Conservation (phyloP, 768 basidiomycete species). For the Suillus occidentalis region DNA sequence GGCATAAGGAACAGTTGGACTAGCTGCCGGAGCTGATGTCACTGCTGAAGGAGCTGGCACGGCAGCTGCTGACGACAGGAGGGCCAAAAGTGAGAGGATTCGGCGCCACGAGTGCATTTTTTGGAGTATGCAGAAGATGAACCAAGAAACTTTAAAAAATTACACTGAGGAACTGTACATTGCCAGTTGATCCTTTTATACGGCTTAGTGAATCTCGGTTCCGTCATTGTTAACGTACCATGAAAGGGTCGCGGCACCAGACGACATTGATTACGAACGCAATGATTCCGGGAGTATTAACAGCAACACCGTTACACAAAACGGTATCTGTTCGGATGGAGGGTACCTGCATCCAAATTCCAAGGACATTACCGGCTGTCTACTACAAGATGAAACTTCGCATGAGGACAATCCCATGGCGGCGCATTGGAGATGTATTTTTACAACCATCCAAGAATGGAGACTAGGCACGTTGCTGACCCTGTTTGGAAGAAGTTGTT, state of each 20-base stretch:
- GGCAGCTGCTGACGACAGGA: conserved; percentile 22
- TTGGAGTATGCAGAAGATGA: conserved; percentile 14
- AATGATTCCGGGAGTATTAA: background rate
- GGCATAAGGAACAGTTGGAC: conserved; percentile 46
- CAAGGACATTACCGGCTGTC: background rate
- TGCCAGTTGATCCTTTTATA: conserved; percentile 25
- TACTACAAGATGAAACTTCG: background rate
- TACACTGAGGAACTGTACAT: conserved; percentile 15
- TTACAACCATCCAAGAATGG: background rate
- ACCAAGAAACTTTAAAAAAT: conserved; percentile 15
- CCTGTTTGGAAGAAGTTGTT: background rate
- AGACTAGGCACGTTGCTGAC: background rate
- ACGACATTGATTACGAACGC: conserved; percentile 6
- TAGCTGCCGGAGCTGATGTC: conserved; percentile 30
- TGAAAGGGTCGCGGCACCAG: conserved; percentile 8
- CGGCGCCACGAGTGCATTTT: conserved; percentile 30
- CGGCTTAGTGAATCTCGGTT: conserved; percentile 1
- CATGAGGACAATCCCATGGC: background rate
- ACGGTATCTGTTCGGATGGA: background rate
- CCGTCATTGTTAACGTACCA: conserved; percentile 12
- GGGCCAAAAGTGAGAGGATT: conserved; percentile 24
- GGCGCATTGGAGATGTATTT: background rate
- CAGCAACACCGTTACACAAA: background rate
- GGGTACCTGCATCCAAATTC: no score
- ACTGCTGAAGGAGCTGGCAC: conserved; percentile 20